Conservation (phyloP, 306 rosid genomes). For the Begonia peltatifolia region DNA sequence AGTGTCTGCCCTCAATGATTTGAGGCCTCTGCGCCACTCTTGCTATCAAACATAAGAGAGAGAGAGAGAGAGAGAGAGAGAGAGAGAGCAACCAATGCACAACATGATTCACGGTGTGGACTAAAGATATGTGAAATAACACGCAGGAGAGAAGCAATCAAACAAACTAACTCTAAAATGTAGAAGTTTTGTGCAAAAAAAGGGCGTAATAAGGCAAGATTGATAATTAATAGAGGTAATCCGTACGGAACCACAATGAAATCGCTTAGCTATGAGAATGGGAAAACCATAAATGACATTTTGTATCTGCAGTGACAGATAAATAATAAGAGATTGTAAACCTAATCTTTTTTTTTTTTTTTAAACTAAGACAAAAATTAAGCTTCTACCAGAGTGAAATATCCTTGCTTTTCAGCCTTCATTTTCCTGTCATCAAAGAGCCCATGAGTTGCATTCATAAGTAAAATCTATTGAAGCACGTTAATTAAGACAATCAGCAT, state of each 20-base stretch:
- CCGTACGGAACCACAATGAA: too few relatives aligned
- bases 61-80: slow-evolving; percentile 1
- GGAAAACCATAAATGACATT: too few relatives aligned
- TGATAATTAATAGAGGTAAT: too few relatives aligned
- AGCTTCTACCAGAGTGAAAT: slow-evolving; percentile 66
- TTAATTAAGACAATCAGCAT: slow-evolving; percentile 4
- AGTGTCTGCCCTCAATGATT: slow-evolving; percentile 74
- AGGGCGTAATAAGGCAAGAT: too few relatives aligned
- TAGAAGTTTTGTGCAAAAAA: too few relatives aligned
- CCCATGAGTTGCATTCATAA: slow-evolving; percentile 20
- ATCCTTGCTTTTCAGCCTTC: slow-evolving; percentile 92
- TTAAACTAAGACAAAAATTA: slow-evolving; percentile 1
- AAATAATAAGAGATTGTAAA: too few relatives aligned
- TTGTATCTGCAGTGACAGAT: too few relatives aligned
- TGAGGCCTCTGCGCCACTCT: slow-evolving; percentile 95
- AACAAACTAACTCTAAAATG: too few relatives aligned
- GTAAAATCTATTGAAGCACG: slow-evolving; percentile 11
- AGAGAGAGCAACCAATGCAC: background rate
- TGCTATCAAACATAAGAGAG: slow-evolving; percentile 35
- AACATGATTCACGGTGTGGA: background rate
- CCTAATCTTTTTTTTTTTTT: background rate
- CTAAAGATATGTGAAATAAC: background rate
- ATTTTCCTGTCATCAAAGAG: slow-evolving; percentile 64
- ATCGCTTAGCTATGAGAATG: too few relatives aligned
- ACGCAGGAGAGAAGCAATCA: slow-evolving; percentile 1